Percentiles rank a stretch among this genome's conserved stretches.
Conservation (phyloP, 495 filamentous ascomycete genomes). For the Bombardia bombarda region DNA sequence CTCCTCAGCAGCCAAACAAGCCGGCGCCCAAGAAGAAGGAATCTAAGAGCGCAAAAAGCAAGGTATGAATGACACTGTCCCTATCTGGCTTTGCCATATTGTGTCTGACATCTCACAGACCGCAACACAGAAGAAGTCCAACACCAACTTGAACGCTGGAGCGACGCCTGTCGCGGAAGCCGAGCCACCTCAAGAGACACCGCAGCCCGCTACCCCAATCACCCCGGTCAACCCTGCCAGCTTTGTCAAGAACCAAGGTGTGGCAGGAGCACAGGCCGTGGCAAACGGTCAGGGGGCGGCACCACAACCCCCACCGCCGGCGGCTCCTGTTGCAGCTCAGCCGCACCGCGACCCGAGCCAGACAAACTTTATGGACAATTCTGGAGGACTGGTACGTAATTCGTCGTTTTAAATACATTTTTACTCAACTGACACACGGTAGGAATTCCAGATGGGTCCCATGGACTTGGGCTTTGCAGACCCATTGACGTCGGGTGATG, state of each 20-base stretch:
- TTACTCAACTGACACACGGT: slow-evolving; percentile 5
- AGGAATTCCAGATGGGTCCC: slow-evolving; percentile 35
- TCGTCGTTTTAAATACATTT: slow-evolving; percentile 1
- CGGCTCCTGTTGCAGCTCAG: slow-evolving; percentile 38
- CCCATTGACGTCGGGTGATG: slow-evolving; percentile 52
- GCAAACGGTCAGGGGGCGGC: slow-evolving; percentile 38
- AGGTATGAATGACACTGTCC: slow-evolving; percentile 52
- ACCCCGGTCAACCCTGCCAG: slow-evolving; percentile 71
- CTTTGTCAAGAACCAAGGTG: slow-evolving; percentile 49
- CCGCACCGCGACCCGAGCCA: slow-evolving; percentile 34
- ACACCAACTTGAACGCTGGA: slow-evolving; percentile 48
- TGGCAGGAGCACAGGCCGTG: slow-evolving; percentile 34
- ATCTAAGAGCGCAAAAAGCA: slow-evolving; percentile 55
- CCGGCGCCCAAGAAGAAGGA: slow-evolving; percentile 82
- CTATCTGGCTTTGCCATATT: slow-evolving; percentile 12
- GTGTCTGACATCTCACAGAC: slow-evolving; percentile 36
- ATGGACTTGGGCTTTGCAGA: slow-evolving; percentile 54
- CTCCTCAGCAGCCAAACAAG: slow-evolving; percentile 73
- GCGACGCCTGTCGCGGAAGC: slow-evolving; percentile 71
- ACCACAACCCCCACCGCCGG: slow-evolving; percentile 31
- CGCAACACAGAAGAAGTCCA: slow-evolving; percentile 62
- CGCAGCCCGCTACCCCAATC: slow-evolving; percentile 76
- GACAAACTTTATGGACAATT: slow-evolving; percentile 25
- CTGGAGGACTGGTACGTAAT: slow-evolving; percentile 37
- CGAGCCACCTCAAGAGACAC: slow-evolving; percentile 61